Evolutionary conservation across 164 flowering plant species (phyloP).

Genomic region (Kalanchoe fedtschenkoi): DNA sequence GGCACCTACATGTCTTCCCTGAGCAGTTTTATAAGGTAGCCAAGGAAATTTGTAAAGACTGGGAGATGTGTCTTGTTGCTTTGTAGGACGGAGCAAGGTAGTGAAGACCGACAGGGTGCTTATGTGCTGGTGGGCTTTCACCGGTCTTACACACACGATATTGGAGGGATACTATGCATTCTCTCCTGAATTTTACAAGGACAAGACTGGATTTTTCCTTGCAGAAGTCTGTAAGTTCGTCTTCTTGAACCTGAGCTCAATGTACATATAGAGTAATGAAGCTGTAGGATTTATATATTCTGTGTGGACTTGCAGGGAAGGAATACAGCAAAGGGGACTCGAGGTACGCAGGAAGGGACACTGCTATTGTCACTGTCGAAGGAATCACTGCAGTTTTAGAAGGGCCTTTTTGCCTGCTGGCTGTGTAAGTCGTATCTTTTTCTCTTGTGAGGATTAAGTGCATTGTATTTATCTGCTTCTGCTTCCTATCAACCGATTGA

Average conservation of each 20-base stretch:
- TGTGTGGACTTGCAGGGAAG: conserved; percentile 52
- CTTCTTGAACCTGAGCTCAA: too few relatives aligned
- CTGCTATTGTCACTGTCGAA: conserved; percentile 71
- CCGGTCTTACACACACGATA: conserved; percentile 78
- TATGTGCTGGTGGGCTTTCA: conserved; percentile 98
- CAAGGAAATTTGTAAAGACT: not conserved
- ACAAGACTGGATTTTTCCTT: conserved; percentile 47
- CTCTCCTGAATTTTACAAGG: conserved; percentile 77
- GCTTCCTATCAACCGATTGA: not conserved
- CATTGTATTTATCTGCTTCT: not conserved
- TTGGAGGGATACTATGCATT: conserved; percentile 87
- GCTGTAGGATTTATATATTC: not conserved
- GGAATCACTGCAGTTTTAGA: conserved; percentile 79
- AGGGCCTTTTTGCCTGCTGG: conserved; percentile 77
- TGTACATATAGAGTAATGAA: not conserved
- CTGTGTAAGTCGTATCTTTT: conserved; percentile 44
- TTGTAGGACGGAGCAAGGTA: conserved; percentile 3
- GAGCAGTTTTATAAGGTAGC: too few relatives aligned
- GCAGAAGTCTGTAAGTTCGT: conserved; percentile 84
- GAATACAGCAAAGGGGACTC: conserved; percentile 99
- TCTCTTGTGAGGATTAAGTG: not conserved
- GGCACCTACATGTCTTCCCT: too few relatives aligned
- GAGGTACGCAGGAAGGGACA: conserved; percentile 71
- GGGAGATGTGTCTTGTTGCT: not conserved
- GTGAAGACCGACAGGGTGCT: conserved; percentile 50